Evolutionary conservation across 2,329 filamentous ascomycete genomes (phyloP), one percentile per base, ranked within the genome.

Genomic region (Colletotrichum plurivorum): DNA sequence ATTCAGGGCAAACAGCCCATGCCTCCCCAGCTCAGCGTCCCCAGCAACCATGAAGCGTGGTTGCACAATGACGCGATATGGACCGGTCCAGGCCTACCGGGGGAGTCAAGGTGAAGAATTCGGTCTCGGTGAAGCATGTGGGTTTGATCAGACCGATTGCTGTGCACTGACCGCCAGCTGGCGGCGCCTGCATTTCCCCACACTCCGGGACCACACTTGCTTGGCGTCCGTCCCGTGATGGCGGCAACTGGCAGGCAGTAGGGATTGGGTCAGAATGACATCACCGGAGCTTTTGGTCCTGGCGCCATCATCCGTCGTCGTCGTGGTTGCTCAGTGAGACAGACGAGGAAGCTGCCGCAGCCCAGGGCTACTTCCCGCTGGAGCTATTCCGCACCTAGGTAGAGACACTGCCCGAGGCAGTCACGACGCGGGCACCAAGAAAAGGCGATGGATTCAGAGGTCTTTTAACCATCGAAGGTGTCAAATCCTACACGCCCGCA

Each of bases 281-380:
- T 72, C 71, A 72, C 70, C 71, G 71, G 71, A 72, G 71, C 71
- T 58, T 56, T 71, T 67, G 67, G 58, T 72, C 71, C 71, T 71
- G 18, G 48, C 15, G 55, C 48, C 41, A 36, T 59, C 22, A 27
- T 20, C 31, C 6, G 53, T 46, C 15, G 18, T 18, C 45, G 8
- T 20, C 20, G 18, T 20, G 46, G 53, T 58, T 54, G 59, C 48
- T 54, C 48, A 31, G 45, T 49, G 36, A 67, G 49, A 31, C 58
- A 55, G 27, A 16, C 51, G 51, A 53, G 51, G 36, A 52, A 20
- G 45, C 53, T 41, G 52, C 25, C 31, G n/a, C 39, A 41, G 61
- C 9, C 8, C 27, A 20, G 20, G 48, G 52, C 25, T 52, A 43
- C 60, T 63, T 63, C 41, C 60, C 43, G 43, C 52, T 31, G 45